Percentiles rank a stretch among this genome's conserved stretches.
These are phyloP conservation scores for Aspergillus sp. DNA, from an alignment of 2,329 filamentous ascomycete genomes.

Conservation along the genomic window DNA sequence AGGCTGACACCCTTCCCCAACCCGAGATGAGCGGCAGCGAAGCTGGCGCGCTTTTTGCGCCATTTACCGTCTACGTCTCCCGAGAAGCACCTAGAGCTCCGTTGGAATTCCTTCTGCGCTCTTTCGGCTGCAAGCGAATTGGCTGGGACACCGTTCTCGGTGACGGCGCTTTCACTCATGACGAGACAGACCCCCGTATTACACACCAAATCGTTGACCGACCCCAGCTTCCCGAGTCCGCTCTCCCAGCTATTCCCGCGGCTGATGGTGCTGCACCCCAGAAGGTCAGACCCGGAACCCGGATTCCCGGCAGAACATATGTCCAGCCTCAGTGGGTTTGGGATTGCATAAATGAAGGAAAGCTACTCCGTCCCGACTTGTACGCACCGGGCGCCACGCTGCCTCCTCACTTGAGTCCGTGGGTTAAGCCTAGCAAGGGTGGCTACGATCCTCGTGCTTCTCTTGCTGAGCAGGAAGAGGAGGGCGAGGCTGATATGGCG, in stretches of 20 bases:
- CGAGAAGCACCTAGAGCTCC: conserved; percentile 87
- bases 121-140: conserved; percentile 92
- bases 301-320: conserved; percentile 88
- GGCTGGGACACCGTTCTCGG: conserved; percentile 91
- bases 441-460: conserved; percentile 87
- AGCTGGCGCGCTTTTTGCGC: conserved; percentile 72
- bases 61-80: conserved; percentile 87
- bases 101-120: conserved; percentile 85
- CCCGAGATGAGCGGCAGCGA: conserved; percentile 64
- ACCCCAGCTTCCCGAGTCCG: conserved; percentile 63
- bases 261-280: conserved; percentile 40
- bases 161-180: conserved; percentile 84
- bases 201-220: conserved; percentile 96
- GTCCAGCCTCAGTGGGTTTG: conserved; percentile 98
- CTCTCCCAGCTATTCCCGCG: conserved; percentile 39
- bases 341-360: conserved; percentile 92
- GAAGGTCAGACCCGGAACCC: conserved; percentile 56
- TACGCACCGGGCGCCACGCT: conserved; percentile 87
- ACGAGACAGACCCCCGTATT: conserved; percentile 82
- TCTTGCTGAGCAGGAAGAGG: conserved; percentile 81
- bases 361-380: conserved; percentile 77
- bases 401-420: conserved; percentile 92
- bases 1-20: conserved; percentile 81
- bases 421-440: conserved; percentile 81
- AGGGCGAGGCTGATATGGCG: conserved; percentile 73